These are phyloP conservation scores for Saitozyma podzolica DNA, from an alignment of 768 basidiomycete species.

Conservation along the genomic window DNA sequence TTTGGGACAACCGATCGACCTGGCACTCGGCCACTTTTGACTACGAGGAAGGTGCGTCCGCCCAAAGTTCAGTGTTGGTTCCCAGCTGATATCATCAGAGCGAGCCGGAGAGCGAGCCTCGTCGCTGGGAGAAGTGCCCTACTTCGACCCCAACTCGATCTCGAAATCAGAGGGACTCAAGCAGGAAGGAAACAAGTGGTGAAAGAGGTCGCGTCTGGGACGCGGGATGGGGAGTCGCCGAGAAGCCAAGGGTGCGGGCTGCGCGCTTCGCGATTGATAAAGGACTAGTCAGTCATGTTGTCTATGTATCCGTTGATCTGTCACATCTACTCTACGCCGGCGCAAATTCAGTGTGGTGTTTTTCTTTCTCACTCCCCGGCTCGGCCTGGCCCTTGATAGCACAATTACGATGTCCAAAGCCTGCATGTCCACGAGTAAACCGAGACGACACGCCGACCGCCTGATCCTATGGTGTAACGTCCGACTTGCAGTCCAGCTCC, in stretches of 20 bases:
- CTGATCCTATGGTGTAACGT: neutral
- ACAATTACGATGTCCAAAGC: slow-evolving; percentile 49
- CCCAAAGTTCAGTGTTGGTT: no score
- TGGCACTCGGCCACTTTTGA: slow-evolving; percentile 17
- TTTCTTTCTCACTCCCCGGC: slow-evolving; percentile 41
- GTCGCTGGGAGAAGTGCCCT: slow-evolving; percentile 19
- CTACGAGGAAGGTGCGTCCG: slow-evolving; percentile 10
- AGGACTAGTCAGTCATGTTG: no score
- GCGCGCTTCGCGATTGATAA: no score
- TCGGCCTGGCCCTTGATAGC: slow-evolving; percentile 40
- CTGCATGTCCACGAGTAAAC: slow-evolving; percentile 3
- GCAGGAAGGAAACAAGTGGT: slow-evolving; percentile 6
- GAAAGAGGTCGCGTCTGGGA: no score
- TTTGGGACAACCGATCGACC: slow-evolving; percentile 60
- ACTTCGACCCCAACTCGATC: slow-evolving; percentile 7
- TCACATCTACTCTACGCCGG: slow-evolving; percentile 39
- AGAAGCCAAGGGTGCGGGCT: no score
- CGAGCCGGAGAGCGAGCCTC: slow-evolving; percentile 15
- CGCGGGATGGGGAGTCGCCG: no score
- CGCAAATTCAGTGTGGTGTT: slow-evolving; percentile 43
- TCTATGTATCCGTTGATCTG: no score
- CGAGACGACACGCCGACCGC: no score
- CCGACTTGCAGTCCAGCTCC: slow-evolving; percentile 41
- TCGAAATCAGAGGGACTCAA: slow-evolving; percentile 7
- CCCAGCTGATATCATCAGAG: neutral